A percentile compares a stretch with the other conserved stretches of the same genome.
Conservation (phyloP, 2,329 filamentous ascomycete genomes). For the Pestalotiopsis sp. region DNA sequence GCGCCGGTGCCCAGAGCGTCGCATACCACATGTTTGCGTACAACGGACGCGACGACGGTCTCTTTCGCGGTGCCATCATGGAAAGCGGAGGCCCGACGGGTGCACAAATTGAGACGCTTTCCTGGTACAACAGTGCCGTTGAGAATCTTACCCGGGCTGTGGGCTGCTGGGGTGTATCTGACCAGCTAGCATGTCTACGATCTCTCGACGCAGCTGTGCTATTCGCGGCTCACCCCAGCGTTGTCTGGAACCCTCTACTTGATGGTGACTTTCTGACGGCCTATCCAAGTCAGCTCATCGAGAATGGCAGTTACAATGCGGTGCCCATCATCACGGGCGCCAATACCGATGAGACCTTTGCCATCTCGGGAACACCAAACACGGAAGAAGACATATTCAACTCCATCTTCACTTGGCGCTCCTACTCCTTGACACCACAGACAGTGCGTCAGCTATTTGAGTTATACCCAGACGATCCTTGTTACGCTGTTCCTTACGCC, state of each 20-base stretch:
- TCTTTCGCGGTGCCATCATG: constrained; percentile 58
- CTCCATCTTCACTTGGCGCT: constrained; percentile 43
- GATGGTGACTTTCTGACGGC: constrained; percentile 51
- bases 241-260: constrained; percentile 45
- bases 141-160: constrained; percentile 38
- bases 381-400: constrained; percentile 46
- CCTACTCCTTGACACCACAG: constrained; percentile 47
- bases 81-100: constrained; percentile 49
- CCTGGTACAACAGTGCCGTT: constrained; percentile 37
- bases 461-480: constrained; percentile 52
- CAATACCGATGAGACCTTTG: constrained; percentile 52
- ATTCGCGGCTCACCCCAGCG: constrained; percentile 36
- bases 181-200: constrained; percentile 41
- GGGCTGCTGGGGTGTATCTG: constrained; percentile 35
- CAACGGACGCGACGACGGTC: constrained; percentile 55
- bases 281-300: constrained; percentile 48
- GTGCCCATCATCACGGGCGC: constrained; percentile 50
- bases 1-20: constrained; percentile 43
- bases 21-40: constrained; percentile 57
- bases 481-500: constrained; percentile 45
- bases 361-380: constrained; percentile 39
- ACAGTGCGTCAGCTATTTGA: constrained; percentile 45
- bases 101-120: constrained; percentile 31
- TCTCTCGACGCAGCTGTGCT: constrained; percentile 33
- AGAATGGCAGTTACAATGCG: constrained; percentile 42